Conservation (phyloP, 2,329 filamentous ascomycete genomes). For the Cercospora brassicicola region DNA sequence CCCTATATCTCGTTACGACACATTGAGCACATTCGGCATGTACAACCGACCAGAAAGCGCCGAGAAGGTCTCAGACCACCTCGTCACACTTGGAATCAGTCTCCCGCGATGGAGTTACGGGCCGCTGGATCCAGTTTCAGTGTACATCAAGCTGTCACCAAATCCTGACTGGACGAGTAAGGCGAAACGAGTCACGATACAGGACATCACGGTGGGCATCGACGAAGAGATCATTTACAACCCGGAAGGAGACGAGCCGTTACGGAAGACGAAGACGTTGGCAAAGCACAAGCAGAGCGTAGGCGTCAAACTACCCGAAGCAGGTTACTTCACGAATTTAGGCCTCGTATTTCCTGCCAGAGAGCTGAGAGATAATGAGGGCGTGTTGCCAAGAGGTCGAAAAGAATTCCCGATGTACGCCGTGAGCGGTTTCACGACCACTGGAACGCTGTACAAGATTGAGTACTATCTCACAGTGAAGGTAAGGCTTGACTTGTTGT, state of each 20-base stretch:
- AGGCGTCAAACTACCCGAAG: slow-evolving; percentile 81
- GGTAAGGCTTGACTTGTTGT: slow-evolving; percentile 53
- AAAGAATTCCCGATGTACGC: slow-evolving; percentile 86
- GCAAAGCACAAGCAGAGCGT: slow-evolving; percentile 80
- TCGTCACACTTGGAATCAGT: slow-evolving; percentile 88
- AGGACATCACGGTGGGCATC: slow-evolving; percentile 88
- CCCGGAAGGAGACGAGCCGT: slow-evolving; percentile 75
- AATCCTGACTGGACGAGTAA: slow-evolving; percentile 91
- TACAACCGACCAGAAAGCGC: slow-evolving; percentile 94
- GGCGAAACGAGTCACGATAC: slow-evolving; percentile 86
- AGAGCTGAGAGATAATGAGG: slow-evolving; percentile 81
- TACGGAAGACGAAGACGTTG: slow-evolving; percentile 82
- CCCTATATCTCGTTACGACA: slow-evolving; percentile 90
- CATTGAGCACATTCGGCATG: slow-evolving; percentile 97
- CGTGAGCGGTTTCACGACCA: slow-evolving; percentile 88
- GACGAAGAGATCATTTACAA: slow-evolving; percentile 99
- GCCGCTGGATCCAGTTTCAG: slow-evolving; percentile 88
- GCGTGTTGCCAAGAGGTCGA: slow-evolving; percentile 80
- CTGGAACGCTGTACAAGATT: slow-evolving; percentile 93
- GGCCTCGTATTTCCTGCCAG: slow-evolving; percentile 88
- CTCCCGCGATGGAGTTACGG: slow-evolving; percentile 96
- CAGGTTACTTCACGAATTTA: slow-evolving; percentile 89
- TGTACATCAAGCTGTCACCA: slow-evolving; percentile 90
- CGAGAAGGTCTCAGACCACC: slow-evolving; percentile 80
- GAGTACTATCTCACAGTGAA: slow-evolving; percentile 95